Evolutionary conservation across 805 yeast genomes (phyloP), one percentile per base, ranked within the genome.

Genomic region (Nakazawaea ernobii): DNA sequence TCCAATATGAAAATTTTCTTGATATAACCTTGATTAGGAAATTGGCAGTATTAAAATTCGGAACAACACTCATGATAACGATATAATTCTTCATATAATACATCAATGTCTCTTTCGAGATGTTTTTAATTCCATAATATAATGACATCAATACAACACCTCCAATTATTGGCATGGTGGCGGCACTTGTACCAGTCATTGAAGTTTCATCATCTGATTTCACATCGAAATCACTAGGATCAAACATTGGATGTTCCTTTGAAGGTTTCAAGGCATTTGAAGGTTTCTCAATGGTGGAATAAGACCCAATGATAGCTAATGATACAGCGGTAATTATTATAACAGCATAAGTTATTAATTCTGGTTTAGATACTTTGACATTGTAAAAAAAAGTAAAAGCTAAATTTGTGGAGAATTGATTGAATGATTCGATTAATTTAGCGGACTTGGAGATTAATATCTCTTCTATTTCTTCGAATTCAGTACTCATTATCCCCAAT

Each of bases 81-180:
- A 74, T 53, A 53, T 73, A 71, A 43, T 51, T 55, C 37, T 65
- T 66, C 43, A 79, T 49, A 24, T 59, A 55, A 35, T 53, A 51
- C 42, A 63, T 56, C 9, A 79, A 50, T 8, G 49, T 52, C 5
- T 60, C 65, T 8, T 52, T 52, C 48, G 67, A 64, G 42, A 67
- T 53, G 35, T 60, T 57, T 46, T 65, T 65, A 41, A 74, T 43
- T 4, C 59, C 57, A 46, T 62, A 66, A 54, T 74, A 70, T 35
- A 77, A 46, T 0, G 67, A 65, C 29, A 62, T 49, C 36, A 80
- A 59, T n/a, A 54, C 56, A 15, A 52, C 44, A 7, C 74, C 73
- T 5, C 77, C 74, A 6, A 69, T 11, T 5, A 79, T 47, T 0
- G 85, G 84, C 57, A 77, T 54, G 3, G 61, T 14, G 5, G 69